Conservation (phyloP, 345 rosid species). For the Bruguiera gymnorhiza region DNA sequence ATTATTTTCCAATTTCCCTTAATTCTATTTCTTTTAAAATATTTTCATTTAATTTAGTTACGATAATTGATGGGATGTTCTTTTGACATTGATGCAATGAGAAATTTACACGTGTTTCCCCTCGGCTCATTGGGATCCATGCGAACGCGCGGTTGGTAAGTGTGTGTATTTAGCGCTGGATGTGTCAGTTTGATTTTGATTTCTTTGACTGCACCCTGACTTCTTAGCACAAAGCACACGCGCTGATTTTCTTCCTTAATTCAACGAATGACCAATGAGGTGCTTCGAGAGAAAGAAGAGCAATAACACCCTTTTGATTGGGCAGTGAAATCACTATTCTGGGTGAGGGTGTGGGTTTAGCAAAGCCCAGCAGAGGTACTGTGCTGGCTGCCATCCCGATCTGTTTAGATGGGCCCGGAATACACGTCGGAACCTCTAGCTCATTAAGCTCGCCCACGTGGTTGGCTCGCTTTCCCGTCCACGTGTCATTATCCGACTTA, state of each 20-base stretch:
- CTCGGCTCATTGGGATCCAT: constrained; percentile 20
- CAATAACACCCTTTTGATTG: background rate
- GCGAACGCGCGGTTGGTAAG: constrained; percentile 1
- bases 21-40: no score
- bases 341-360: background rate
- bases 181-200: no score
- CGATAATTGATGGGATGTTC: no score
- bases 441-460: constrained; percentile 32
- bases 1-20: no score
- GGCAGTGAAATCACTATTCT: background rate
- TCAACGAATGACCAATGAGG: no score
- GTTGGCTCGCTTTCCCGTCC: constrained; percentile 18
- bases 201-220: no score
- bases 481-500: constrained; percentile 31
- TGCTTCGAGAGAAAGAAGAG: no score
- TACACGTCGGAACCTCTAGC: constrained; percentile 25
- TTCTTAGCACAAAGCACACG: no score
- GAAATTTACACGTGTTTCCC: constrained; percentile 16
- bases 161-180: background rate
- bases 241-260: no score
- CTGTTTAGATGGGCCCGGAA: constrained; percentile 22
- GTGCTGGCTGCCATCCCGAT: background rate
- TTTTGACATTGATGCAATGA: background rate
- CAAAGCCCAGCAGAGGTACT: no score
- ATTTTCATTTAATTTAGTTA: no score